Evolutionary conservation across 768 basidiomycete species (phyloP).

Genomic region (Phaeotremella skinneri): DNA sequence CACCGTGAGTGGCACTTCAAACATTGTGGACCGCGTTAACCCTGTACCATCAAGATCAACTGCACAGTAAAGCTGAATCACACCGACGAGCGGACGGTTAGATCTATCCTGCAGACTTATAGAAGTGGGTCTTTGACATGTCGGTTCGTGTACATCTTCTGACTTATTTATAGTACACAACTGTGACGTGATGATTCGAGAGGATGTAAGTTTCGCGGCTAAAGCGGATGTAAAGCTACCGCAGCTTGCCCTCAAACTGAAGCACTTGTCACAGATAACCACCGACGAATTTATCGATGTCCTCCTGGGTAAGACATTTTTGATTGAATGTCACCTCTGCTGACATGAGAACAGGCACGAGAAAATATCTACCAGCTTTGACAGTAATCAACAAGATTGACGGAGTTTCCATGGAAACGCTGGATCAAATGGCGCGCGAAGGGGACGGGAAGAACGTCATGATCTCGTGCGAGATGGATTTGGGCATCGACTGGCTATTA

Average conservation of each 20-base stretch:
- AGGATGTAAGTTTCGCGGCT: slow-evolving; percentile 66
- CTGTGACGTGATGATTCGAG: slow-evolving; percentile 97
- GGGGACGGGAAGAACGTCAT: slow-evolving; percentile 80
- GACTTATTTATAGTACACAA: slow-evolving; percentile 51
- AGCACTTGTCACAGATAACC: slow-evolving; percentile 64
- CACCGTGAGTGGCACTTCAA: slow-evolving; percentile 57
- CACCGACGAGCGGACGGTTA: slow-evolving; percentile 91
- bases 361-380: slow-evolving; percentile 92
- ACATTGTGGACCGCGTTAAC: slow-evolving; percentile 1
- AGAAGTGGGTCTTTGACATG: slow-evolving; percentile 57
- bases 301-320: slow-evolving; percentile 66
- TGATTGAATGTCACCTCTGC: neutral
- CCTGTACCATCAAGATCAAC: slow-evolving; percentile 61
- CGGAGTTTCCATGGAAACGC: slow-evolving; percentile 54
- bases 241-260: slow-evolving; percentile 6
- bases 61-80: slow-evolving; percentile 88
- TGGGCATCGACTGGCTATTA: slow-evolving; percentile 62
- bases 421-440: slow-evolving; percentile 42
- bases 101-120: slow-evolving; percentile 88
- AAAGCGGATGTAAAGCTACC: slow-evolving; percentile 14
- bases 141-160: neutral
- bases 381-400: slow-evolving; percentile 97
- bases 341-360: slow-evolving; percentile 61
- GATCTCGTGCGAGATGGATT: slow-evolving; percentile 90
- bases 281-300: slow-evolving; percentile 98